Base-by-base conservation (phyloP, 1,284 basidiomycete genomes). In the Ganoderma meredithae region DNA sequence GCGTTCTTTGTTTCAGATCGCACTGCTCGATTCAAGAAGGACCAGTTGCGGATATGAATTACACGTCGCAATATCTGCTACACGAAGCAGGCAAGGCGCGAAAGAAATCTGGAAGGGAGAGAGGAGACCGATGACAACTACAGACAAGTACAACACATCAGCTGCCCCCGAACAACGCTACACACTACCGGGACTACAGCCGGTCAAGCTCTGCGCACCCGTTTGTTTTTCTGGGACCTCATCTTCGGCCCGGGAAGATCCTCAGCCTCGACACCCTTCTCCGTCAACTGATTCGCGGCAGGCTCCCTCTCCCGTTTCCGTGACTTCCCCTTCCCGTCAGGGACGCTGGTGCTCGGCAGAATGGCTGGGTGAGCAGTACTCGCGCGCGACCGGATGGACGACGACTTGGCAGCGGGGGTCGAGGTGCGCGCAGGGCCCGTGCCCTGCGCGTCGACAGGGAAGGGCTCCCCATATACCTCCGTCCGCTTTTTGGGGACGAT, bases 141-240 rank as follows among this genome's bases (percentile, higher is more conserved):
- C 31, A 55, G 52, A 27, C 52, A 33, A 55, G 52, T 55, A 55
- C 27, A 33, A 19, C 31, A 55, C 15, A 17, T 55, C 5, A 55
- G 31, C 27, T 33, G 25, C 6, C 13, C 17, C 15, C 27, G 31
- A 33, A 31, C 31, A 5, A 33, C 33, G 5, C 17, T 8, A 33
- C 17, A 55, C 31, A 31, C 27, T 17, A 10, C 7, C 4, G 8
- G 5, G 25, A 49, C 52, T 33, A 17, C 31, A 55, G 27, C 6
- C 17, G 39, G 8, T 63, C 49, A 63, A 17, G 19, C 62, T 40
- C 33, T 52, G 3, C 60, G 47, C 15, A 47, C 41, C 8, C 65
- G 59, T 47, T 25, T 61, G 39, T 60, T 40, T 60, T 62, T 66
- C 19, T 25, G 52, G 10, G 58, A 17, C 49, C 31, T n/a, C 60